Percentiles rank a stretch among this genome's conserved stretches.
These are phyloP conservation scores for Pseudozyma sp. DNA, from an alignment of 1,284 basidiomycete genomes.

Conservation along the genomic window DNA sequence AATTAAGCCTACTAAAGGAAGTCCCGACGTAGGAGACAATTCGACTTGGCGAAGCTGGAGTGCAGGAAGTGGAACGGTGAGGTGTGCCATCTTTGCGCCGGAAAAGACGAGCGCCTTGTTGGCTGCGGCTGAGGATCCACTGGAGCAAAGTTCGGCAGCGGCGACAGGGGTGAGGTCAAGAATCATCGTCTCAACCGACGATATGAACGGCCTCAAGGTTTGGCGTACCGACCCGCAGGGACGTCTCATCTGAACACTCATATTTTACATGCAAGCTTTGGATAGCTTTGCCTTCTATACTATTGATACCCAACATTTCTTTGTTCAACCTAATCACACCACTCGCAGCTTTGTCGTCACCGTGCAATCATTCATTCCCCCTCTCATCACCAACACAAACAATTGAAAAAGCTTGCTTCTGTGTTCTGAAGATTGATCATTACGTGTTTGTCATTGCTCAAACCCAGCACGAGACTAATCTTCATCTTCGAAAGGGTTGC, in stretches of 20 bases:
- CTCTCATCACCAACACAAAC: too few species aligned
- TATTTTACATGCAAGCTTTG: not conserved
- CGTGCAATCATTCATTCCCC: too few species aligned
- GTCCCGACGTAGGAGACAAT: slow-evolving; percentile 14
- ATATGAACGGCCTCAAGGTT: slow-evolving; percentile 35
- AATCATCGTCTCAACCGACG: slow-evolving; percentile 58
- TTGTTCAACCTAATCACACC: slow-evolving; percentile 1
- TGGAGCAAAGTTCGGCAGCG: slow-evolving; percentile 8
- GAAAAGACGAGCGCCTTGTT: slow-evolving; percentile 31
- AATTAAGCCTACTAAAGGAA: slow-evolving; percentile 21
- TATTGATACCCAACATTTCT: not conserved
- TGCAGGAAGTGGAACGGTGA: slow-evolving; percentile 44
- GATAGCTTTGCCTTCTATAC: not conserved
- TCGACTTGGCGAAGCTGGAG: slow-evolving; percentile 45
- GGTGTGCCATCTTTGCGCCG: slow-evolving; percentile 57
- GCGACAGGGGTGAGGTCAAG: slow-evolving; percentile 7
- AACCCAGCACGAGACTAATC: slow-evolving; percentile 18
- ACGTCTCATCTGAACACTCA: slow-evolving; percentile 12
- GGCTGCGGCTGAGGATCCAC: slow-evolving; percentile 38
- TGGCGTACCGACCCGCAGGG: slow-evolving; percentile 50
- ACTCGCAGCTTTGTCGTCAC: not conserved
- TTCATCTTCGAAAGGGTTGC: slow-evolving; percentile 63
- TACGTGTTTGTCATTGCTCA: too few species aligned
- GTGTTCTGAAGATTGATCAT: not conserved
- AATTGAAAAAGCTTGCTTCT: too few species aligned